Percentiles rank a stretch among this genome's conserved stretches.
Conservation (phyloP, 768 basidiomycete species). For the Hypholoma fasciculare region DNA sequence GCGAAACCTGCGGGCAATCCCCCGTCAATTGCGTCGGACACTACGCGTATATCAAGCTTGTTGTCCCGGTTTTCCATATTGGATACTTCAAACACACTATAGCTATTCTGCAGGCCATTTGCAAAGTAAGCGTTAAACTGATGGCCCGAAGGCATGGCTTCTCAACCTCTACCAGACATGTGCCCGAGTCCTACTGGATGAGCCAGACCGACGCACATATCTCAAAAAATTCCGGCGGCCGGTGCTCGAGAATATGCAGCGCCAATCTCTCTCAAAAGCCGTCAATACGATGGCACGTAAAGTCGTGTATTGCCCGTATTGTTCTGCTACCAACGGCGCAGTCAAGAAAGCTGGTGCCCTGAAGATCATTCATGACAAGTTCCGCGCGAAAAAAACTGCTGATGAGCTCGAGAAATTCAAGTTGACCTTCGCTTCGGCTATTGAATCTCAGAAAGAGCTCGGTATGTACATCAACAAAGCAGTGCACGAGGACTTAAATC, state of each 20-base stretch:
- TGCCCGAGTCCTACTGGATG: constrained; percentile 86
- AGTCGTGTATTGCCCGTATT: constrained; percentile 89
- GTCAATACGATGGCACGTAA: constrained; percentile 89
- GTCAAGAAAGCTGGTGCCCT: constrained; percentile 95
- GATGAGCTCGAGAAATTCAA: constrained; percentile 90
- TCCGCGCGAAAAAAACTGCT: constrained; percentile 88
- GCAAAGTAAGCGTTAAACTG: constrained; percentile 67
- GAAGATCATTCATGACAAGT: constrained; percentile 98
- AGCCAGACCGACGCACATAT: constrained; percentile 79
- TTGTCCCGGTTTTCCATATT: constrained; percentile 96
- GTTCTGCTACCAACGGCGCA: constrained; percentile 89
- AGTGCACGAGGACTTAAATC: constrained; percentile 90
- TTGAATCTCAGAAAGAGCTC: constrained; percentile 87
- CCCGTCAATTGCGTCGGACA: constrained; percentile 97
- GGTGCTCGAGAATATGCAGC: constrained; percentile 90
- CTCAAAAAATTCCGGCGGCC: constrained; percentile 90
- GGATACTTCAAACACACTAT: constrained; percentile 98
- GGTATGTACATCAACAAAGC: constrained; percentile 84
- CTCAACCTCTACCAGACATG: constrained; percentile 61
- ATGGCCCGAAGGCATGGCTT: neutral
- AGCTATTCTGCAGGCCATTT: constrained; percentile 90
- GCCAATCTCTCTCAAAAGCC: constrained; percentile 77
- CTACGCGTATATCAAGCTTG: constrained; percentile 97
- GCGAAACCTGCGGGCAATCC: constrained; percentile 92
- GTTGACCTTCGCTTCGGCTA: constrained; percentile 74